Base-by-base conservation (phyloP, 441 rosid species). In the Arabidopsis hybrid region DNA sequence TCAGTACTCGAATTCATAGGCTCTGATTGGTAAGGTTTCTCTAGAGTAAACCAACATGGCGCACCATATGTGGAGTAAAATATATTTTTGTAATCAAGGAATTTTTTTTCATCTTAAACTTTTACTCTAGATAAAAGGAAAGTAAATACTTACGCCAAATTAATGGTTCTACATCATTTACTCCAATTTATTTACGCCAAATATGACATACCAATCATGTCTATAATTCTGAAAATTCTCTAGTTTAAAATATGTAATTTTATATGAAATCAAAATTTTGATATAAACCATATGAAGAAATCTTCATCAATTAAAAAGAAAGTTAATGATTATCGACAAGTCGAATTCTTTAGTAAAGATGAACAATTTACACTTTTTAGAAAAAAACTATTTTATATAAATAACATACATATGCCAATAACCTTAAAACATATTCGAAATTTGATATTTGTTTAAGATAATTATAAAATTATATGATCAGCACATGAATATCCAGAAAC, bases 401-500 rank as follows among this genome's bases (percentile, higher is more conserved):
- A 17, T n/a, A n/a, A 16, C 42, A 16, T 29, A n/a, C 13, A 39
- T 50, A 71, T 49, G 40, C 9, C 60, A 39, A 46, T 55, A 73
- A 65, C 65, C 77, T 47, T 57, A 65, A 56, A 21, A 46, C 59
- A 65, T 46, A 73, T 65, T 73, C 77, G 4, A 57, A 29, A 65
- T 21, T 14, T 65, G 52, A 34, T 65, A 65, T 57, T 47, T 57
- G 52, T 49, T 8, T 38, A 58, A n/a, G 49, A 65, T 13, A 26
- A 29, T 26, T 65, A 57, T 26, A 46, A 36, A 4, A 12, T 16
- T 38, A 29, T 39, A 39, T 40, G 45, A 74, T 59, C 38, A 66
- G 36, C 58, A 68, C 50, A 75, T 67, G 79, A 75, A 75, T 75
- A 68, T 61, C 65, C 65, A 53, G 49, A 47, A 75, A 53, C 40